These are phyloP conservation scores for Hyphodiscus sp. DNA, from an alignment of 2,329 filamentous ascomycete species.

Conservation along the genomic window DNA sequence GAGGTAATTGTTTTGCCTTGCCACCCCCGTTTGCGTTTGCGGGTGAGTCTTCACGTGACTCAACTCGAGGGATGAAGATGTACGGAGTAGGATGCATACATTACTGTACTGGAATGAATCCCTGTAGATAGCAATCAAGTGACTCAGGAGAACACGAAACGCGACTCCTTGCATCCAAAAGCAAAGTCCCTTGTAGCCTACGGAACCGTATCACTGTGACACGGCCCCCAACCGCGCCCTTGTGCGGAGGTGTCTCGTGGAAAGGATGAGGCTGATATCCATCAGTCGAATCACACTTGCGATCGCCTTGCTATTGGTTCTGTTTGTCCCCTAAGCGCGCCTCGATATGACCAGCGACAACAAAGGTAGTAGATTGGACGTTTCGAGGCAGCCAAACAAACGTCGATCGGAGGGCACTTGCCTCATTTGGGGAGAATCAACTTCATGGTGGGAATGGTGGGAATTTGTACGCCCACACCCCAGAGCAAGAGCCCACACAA, in stretches of 20 bases:
- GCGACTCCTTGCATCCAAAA: neutral
- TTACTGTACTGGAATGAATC: neutral
- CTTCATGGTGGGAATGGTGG: neutral
- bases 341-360: neutral
- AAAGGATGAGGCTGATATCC: neutral
- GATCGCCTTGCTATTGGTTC: neutral
- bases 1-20: neutral
- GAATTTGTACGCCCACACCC: neutral
- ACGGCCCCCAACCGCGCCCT: neutral
- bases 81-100: no score
- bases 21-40: no score
- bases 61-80: neutral
- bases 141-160: neutral
- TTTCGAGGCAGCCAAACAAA: neutral
- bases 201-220: neutral
- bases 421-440: neutral
- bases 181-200: neutral
- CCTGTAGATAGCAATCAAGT: neutral
- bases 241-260: neutral
- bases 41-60: neutral
- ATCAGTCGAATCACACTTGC: neutral
- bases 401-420: neutral
- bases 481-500: neutral
- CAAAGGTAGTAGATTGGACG: neutral
- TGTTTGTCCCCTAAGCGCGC: neutral